These are phyloP conservation scores for Penicillium psychrofluorescens DNA, from an alignment of 495 filamentous ascomycete genomes.

Conservation along the genomic window DNA sequence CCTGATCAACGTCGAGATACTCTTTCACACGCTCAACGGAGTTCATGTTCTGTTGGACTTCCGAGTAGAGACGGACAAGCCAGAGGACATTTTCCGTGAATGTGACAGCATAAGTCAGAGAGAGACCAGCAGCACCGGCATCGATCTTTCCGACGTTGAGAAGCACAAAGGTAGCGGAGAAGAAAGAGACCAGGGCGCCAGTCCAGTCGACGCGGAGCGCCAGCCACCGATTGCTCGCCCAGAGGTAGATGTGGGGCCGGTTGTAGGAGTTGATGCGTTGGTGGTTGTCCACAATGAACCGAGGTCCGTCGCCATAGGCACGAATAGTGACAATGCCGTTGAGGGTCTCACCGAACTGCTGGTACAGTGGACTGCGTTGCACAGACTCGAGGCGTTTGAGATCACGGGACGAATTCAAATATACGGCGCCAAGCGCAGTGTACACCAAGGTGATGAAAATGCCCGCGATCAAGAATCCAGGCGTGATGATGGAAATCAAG, in stretches of 20 bases:
- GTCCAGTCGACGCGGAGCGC: slow-evolving; percentile 85
- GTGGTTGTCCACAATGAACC: slow-evolving; percentile 93
- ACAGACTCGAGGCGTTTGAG: slow-evolving; percentile 94
- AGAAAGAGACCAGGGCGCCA: slow-evolving; percentile 89
- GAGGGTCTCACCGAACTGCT: slow-evolving; percentile 96
- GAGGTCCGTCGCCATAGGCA: slow-evolving; percentile 88
- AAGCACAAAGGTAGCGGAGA: slow-evolving; percentile 87
- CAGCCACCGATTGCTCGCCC: slow-evolving; percentile 97
- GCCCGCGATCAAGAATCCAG: slow-evolving; percentile 82
- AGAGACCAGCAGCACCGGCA: slow-evolving; percentile 89
- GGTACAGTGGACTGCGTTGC: slow-evolving; percentile 89
- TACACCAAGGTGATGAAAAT: slow-evolving; percentile 82
- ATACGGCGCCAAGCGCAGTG: slow-evolving; percentile 75
- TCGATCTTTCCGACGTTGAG: slow-evolving; percentile 77
- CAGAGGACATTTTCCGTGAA: slow-evolving; percentile 97
- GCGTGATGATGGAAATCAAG: slow-evolving; percentile 88
- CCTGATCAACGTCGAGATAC: slow-evolving; percentile 94
- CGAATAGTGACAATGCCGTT: slow-evolving; percentile 96
- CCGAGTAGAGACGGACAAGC: slow-evolving; percentile 91
- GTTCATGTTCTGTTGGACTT: slow-evolving; percentile 99
- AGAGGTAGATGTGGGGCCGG: slow-evolving; percentile 91
- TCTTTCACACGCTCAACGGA: slow-evolving; percentile 97
- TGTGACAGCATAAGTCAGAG: slow-evolving; percentile 94
- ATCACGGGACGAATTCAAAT: slow-evolving; percentile 84
- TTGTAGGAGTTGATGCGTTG: slow-evolving; percentile 81